Evolutionary conservation across 768 basidiomycete species (phyloP).

Genomic region (Calvatia gigantea): DNA sequence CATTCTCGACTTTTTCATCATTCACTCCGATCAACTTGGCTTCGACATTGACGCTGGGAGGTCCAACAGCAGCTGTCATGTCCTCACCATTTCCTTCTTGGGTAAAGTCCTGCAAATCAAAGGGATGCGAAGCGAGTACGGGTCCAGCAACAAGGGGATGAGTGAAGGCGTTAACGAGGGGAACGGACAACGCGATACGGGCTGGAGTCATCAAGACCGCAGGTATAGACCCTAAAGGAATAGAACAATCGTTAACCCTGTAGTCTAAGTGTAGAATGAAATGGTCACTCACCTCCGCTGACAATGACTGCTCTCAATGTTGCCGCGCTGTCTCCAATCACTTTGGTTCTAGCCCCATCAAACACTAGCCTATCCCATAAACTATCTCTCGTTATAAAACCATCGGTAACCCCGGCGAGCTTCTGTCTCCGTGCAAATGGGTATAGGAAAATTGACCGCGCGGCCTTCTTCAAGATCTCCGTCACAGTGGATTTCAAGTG

Average conservation of each 20-base stretch:
- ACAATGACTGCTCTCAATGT: slow-evolving; percentile 68
- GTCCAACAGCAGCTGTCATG: slow-evolving; percentile 54
- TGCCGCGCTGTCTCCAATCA: slow-evolving; percentile 57
- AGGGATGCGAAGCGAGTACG: slow-evolving; percentile 75
- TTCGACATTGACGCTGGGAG: slow-evolving; percentile 85
- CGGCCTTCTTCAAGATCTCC: slow-evolving; percentile 51
- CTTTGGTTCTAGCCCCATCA: slow-evolving; percentile 56
- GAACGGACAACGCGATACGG: slow-evolving; percentile 73
- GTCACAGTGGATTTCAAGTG: slow-evolving; percentile 56
- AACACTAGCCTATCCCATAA: slow-evolving; percentile 85
- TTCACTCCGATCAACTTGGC: slow-evolving; percentile 70
- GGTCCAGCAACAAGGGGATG: slow-evolving; percentile 72
- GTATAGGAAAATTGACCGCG: slow-evolving; percentile 50
- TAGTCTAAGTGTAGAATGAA: background rate
- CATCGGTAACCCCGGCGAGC: slow-evolving; percentile 59
- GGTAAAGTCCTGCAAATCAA: slow-evolving; percentile 79
- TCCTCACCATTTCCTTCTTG: slow-evolving; percentile 24
- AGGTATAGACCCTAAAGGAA: slow-evolving; percentile 42
- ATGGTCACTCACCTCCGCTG: slow-evolving; percentile 55
- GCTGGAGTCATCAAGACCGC: slow-evolving; percentile 53
- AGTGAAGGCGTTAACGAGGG: slow-evolving; percentile 61
- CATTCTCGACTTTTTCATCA: slow-evolving; percentile 61
- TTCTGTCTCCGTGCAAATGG: slow-evolving; percentile 79
- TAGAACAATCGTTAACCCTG: slow-evolving; percentile 7
- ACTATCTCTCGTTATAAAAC: slow-evolving; percentile 73